These are phyloP conservation scores for Blastomyces parvus DNA, from an alignment of 2,329 filamentous ascomycete genomes.

Conservation along the genomic window DNA sequence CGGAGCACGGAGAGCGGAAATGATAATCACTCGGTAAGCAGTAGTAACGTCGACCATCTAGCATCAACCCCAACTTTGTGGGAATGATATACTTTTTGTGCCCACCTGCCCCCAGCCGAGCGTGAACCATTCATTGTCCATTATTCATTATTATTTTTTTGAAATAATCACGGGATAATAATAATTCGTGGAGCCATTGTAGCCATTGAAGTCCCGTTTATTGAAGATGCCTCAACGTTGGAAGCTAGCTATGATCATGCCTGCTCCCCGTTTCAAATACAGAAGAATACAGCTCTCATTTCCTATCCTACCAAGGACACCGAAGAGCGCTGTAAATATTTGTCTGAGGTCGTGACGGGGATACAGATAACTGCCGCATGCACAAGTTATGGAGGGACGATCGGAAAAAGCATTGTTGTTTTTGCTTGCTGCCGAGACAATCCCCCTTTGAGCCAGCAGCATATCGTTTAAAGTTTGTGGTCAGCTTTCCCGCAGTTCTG, in stretches of 20 bases:
- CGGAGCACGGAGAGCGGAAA: neutral
- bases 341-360: neutral
- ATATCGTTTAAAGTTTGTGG: neutral
- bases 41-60: neutral
- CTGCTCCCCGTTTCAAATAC: neutral
- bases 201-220: neutral
- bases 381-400: neutral
- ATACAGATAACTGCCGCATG: neutral
- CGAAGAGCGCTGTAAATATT: neutral
- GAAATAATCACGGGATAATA: constrained; percentile 1
- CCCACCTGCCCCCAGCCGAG: neutral
- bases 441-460: neutral
- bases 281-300: neutral
- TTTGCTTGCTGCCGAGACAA: neutral
- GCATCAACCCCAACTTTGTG: neutral
- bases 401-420: neutral
- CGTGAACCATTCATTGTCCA: neutral
- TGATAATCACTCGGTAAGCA: constrained; percentile 7
- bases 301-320: neutral
- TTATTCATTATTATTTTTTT: neutral
- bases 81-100: neutral
- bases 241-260: neutral
- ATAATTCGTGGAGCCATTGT: neutral
- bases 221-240: neutral
- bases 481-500: neutral